These are phyloP conservation scores for Leccinum arenicola DNA, from an alignment of 768 basidiomycete species.

Conservation along the genomic window DNA sequence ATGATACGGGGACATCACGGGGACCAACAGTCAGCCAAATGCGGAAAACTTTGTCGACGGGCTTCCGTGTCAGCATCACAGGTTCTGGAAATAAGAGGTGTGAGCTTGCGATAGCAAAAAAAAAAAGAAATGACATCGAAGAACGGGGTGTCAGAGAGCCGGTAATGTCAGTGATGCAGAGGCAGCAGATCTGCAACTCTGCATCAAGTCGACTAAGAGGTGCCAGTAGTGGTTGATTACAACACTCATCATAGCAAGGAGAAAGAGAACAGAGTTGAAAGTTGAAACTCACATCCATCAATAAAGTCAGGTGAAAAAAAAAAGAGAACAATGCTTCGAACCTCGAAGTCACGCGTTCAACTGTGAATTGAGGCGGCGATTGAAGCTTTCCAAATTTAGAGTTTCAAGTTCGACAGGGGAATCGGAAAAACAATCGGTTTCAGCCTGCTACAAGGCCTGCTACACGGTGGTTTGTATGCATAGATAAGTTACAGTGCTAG, in stretches of 20 bases:
- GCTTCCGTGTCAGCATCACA: neutral
- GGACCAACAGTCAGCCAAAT: neutral
- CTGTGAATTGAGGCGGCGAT: conserved; percentile 22
- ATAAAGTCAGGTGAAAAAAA: neutral
- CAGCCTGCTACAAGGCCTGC: no score
- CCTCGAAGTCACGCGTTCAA: neutral
- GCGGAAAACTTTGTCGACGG: neutral
- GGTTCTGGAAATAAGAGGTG: conserved; percentile 11
- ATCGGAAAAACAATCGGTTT: neutral
- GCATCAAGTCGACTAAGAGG: conserved; percentile 87
- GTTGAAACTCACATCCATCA: conserved; percentile 15
- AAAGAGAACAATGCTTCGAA: neutral
- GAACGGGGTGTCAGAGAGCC: conserved; percentile 43
- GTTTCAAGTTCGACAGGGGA: neutral
- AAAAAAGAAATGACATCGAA: neutral
- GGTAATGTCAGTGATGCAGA: conserved; percentile 79
- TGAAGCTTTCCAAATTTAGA: neutral
- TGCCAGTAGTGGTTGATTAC: conserved; percentile 72
- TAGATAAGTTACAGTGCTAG: neutral
- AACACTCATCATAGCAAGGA: conserved; percentile 68
- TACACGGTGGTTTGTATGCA: neutral
- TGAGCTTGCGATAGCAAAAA: conserved; percentile 16
- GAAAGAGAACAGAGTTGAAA: neutral
- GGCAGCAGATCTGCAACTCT: conserved; percentile 31
- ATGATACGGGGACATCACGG: conserved; percentile 1